Conservation (phyloP, 345 rosid species). For the Gossypium raimondii region DNA sequence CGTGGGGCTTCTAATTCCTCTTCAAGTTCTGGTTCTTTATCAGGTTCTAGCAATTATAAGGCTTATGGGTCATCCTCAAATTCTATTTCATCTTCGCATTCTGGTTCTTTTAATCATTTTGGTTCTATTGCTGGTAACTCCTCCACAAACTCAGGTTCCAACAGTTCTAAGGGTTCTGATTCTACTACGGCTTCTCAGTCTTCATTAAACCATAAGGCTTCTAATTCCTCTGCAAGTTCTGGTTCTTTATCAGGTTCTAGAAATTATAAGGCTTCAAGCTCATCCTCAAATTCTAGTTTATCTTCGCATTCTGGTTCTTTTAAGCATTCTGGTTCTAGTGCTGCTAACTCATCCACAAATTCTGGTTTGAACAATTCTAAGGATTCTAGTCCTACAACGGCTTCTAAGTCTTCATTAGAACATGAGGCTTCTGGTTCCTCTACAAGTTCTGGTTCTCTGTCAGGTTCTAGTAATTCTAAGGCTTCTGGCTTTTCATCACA, state of each 20-base stretch:
- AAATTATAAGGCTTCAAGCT: neutral
- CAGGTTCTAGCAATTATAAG: neutral
- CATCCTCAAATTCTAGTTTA: neutral
- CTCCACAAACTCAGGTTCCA: neutral
- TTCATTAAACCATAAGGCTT: neutral
- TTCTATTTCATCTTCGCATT: neutral
- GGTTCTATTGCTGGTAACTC: neutral
- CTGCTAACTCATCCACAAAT: neutral
- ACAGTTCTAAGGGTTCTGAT: neutral
- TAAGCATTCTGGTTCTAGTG: neutral
- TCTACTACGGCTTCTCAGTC: too few species aligned
- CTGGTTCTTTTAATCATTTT: neutral
- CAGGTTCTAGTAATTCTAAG: neutral
- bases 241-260: neutral
- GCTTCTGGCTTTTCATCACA: neutral
- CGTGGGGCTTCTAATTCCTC: neutral
- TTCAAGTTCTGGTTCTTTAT: neutral
- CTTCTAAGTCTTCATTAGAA: neutral
- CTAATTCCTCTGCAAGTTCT: neutral
- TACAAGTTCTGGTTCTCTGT: neutral
- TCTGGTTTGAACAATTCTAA: neutral
- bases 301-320: too few species aligned
- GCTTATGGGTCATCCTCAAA: neutral
- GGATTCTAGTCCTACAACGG: neutral
- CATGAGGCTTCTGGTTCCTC: neutral